phyloP scores from a whole-genome alignment of 2,329 filamentous ascomycete genomes.

The Penicillium expansum region DNA sequence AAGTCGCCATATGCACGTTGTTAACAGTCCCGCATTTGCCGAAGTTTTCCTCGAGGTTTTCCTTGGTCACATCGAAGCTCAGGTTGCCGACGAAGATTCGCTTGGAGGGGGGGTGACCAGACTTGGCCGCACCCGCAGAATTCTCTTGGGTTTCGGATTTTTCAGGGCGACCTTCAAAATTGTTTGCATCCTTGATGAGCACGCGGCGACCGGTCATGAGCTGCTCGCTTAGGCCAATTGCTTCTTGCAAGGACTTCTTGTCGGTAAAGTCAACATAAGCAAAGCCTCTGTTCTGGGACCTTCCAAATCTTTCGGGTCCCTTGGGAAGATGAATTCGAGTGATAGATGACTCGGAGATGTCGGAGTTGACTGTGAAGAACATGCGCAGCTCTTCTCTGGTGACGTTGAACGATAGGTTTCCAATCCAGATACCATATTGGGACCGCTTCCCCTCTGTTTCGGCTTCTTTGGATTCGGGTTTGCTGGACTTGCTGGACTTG shows the following conservation, averaged over 20 bases:
- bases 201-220: constrained; percentile 73
- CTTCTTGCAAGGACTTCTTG: constrained; percentile 66
- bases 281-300: constrained; percentile 80
- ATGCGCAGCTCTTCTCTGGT: constrained; percentile 71
- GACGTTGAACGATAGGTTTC: constrained; percentile 83
- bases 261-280: constrained; percentile 90
- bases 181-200: constrained; percentile 89
- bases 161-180: constrained; percentile 82
- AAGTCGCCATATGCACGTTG: constrained; percentile 85
- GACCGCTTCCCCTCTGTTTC: constrained; percentile 55
- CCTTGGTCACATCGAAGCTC: constrained; percentile 75
- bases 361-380: constrained; percentile 73
- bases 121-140: constrained; percentile 27
- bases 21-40: constrained; percentile 78
- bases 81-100: constrained; percentile 88
- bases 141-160: constrained; percentile 52
- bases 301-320: constrained; percentile 51
- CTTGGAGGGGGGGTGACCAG: constrained; percentile 67
- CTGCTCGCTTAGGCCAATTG: constrained; percentile 81
- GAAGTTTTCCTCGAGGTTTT: constrained; percentile 78
- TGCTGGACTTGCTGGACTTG: constrained; percentile 22
- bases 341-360: constrained; percentile 67
- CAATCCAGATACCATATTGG: constrained; percentile 88
- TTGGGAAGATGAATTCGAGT: constrained; percentile 80
- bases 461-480: constrained; percentile 34